Conservation (phyloP, 495 filamentous ascomycete species). For the Lasiosphaeria miniovina region DNA sequence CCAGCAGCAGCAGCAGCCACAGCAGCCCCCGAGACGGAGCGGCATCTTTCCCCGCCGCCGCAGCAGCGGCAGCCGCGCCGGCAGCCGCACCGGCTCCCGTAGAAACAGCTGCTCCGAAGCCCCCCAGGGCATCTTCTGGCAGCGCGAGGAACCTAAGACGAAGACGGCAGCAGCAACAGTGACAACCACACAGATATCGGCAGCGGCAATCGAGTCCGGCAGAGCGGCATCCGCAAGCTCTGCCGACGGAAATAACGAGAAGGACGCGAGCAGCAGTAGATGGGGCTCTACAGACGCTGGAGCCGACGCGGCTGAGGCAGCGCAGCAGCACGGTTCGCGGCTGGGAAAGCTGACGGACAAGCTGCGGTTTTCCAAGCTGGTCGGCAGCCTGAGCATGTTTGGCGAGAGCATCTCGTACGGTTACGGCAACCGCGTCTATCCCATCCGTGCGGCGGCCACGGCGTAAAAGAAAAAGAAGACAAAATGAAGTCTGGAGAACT, state of each 20-base stretch:
- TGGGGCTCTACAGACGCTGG: too few relatives aligned
- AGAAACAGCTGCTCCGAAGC: not conserved
- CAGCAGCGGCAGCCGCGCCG: not conserved
- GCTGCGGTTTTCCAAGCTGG: not conserved
- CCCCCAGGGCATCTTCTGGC: not conserved
- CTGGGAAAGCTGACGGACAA: not conserved
- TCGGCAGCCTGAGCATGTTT: not conserved
- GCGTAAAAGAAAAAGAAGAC: too few relatives aligned
- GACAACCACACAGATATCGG: not conserved
- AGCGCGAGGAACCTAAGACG: not conserved
- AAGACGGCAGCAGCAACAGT: not conserved
- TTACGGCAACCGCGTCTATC: constrained; percentile 4
- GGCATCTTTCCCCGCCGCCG: not conserved
- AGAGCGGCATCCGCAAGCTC: not conserved
- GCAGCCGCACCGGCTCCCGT: too few relatives aligned
- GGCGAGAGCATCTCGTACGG: constrained; percentile 5
- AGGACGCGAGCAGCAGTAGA: too few relatives aligned
- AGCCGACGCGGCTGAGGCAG: not conserved
- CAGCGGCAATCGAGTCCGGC: not conserved
- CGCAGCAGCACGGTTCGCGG: not conserved
- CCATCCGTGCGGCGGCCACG: too few relatives aligned
- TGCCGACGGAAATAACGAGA: not conserved
- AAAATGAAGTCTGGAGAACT: too few relatives aligned
- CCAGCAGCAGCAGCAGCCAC: not conserved
- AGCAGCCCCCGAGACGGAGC: not conserved